Conservation (phyloP, 257 asterid genomes). For the Salvia rosmarinus region DNA sequence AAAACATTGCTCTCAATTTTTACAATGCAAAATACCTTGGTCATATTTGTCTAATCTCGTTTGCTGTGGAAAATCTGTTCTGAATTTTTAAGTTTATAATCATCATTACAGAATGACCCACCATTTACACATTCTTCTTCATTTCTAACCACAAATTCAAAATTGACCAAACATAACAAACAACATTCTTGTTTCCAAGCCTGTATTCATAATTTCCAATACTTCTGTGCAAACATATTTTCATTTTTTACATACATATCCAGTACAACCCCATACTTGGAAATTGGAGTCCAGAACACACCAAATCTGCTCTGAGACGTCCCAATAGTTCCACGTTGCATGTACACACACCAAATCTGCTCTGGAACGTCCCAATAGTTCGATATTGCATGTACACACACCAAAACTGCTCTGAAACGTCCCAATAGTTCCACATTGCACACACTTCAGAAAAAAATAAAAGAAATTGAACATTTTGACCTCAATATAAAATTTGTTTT, state of each 20-base stretch:
- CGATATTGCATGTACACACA: neutral
- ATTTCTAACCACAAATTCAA: neutral
- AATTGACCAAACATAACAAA: neutral
- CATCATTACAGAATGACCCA: neutral
- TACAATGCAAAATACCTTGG: neutral
- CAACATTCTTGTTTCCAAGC: neutral
- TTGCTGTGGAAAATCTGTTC: neutral
- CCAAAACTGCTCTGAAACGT: neutral
- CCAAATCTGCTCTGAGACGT: neutral
- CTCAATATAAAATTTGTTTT: constrained; percentile 17
- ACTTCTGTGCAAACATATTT: neutral
- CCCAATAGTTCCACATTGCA: too few relatives aligned
- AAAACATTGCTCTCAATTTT: neutral
- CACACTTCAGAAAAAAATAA: neutral
- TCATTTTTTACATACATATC: neutral
- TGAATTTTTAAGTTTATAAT: neutral
- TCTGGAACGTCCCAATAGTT: neutral
- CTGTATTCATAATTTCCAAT: neutral
- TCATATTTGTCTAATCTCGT: neutral
- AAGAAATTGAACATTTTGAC: neutral
- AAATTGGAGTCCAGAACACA: neutral
- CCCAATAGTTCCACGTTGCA: neutral
- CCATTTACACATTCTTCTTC: neutral
- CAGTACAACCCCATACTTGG: neutral
- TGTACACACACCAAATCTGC: neutral